Conservation (phyloP, 345 rosid genomes). For the Turritis glabra region DNA sequence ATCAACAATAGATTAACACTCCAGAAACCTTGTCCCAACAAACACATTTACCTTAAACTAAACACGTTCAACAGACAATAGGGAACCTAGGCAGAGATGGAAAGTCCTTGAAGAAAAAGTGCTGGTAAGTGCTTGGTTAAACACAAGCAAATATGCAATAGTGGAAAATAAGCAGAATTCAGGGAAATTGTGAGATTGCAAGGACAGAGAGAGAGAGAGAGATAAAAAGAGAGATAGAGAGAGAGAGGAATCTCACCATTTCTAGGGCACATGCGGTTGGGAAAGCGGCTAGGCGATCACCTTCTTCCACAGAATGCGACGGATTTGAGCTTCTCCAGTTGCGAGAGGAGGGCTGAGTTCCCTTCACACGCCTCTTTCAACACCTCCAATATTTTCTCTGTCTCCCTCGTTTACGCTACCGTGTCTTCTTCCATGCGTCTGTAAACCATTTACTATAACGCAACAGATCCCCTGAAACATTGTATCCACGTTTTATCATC, state of each 20-base stretch:
- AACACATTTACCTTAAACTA: no score
- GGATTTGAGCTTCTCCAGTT: conserved; percentile 57
- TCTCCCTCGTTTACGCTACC: neutral
- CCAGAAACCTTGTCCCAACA: no score
- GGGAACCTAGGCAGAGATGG: no score
- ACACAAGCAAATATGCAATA: no score
- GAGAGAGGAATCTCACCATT: conserved; percentile 84
- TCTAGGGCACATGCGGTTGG: conserved; percentile 98
- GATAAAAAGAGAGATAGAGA: no score
- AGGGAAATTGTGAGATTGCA: no score
- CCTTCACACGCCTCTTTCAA: conserved; percentile 67
- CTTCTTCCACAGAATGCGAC: neutral
- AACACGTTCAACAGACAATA: no score
- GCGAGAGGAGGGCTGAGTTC: conserved; percentile 52
- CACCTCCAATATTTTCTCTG: conserved; percentile 46
- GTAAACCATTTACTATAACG: conserved; percentile 35
- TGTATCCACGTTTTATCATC: neutral
- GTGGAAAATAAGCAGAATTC: no score
- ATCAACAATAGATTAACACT: no score
- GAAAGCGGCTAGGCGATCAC: conserved; percentile 81
- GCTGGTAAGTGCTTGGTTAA: no score
- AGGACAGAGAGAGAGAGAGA: no score
- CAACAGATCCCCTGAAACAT: conserved; percentile 58
- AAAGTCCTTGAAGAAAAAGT: no score
- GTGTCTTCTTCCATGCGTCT: conserved; percentile 38